Evolutionary conservation across 1,139 yeast genomes (phyloP).

Genomic region (Candida tropicalis): DNA sequence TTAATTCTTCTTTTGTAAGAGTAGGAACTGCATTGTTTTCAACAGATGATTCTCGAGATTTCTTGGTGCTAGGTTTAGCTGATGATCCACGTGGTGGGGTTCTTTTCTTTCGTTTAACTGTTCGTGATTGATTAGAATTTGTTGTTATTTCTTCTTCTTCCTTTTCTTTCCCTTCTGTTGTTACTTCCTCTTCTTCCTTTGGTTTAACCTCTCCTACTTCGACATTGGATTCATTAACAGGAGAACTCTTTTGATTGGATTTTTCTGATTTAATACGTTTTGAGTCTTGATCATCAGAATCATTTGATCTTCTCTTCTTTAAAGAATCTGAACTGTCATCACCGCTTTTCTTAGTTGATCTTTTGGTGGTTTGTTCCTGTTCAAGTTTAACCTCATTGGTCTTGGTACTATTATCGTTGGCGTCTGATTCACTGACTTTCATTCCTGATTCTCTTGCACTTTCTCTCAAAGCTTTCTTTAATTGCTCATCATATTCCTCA

Average conservation of each 20-base stretch:
- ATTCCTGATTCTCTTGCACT: constrained; percentile 52
- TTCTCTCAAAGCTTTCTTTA: constrained; percentile 71
- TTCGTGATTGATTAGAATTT: not conserved
- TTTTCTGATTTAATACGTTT: constrained; percentile 2
- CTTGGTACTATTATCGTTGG: not conserved
- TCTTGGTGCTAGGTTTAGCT: constrained; percentile 1
- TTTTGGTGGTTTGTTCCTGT: not conserved
- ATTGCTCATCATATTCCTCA: constrained; percentile 65
- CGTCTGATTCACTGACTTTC: constrained; percentile 10
- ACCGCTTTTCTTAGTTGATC: no score
- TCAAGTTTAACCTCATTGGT: not conserved
- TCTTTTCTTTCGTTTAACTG: constrained; percentile 8
- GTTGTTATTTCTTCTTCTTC: not conserved
- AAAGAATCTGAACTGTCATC: not conserved
- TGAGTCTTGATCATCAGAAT: not conserved
- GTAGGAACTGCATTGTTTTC: constrained; percentile 3
- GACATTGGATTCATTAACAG: not conserved
- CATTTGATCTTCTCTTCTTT: not conserved
- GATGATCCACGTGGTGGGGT: constrained; percentile 6
- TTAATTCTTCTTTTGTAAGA: constrained; percentile 38
- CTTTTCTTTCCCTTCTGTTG: not conserved
- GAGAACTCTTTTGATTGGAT: not conserved
- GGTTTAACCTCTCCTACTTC: not conserved
- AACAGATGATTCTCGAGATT: constrained; percentile 2
- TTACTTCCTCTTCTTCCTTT: not conserved